Conservation (phyloP, 2,329 filamentous ascomycete species). For the Cercospora nicotianae region DNA sequence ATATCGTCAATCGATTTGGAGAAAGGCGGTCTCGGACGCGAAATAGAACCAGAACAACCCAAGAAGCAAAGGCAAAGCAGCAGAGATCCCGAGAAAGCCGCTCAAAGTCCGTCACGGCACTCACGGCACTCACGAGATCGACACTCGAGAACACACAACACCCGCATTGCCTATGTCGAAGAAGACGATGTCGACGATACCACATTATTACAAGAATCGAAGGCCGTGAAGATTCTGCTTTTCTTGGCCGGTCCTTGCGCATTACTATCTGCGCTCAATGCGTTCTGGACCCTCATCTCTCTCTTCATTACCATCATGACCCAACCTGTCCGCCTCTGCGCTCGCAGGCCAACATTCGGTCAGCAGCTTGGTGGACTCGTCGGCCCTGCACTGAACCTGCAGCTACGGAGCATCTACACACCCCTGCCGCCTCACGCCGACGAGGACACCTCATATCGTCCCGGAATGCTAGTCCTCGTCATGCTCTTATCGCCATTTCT, state of each 20-base stretch:
- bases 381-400: constrained; percentile 54
- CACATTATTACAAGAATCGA: constrained; percentile 44
- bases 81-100: constrained; percentile 33
- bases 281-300: constrained; percentile 56
- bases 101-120: constrained; percentile 17
- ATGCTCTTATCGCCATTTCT: constrained; percentile 58
- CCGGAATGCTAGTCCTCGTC: constrained; percentile 52
- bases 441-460: constrained; percentile 42
- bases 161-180: constrained; percentile 29
- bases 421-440: constrained; percentile 34
- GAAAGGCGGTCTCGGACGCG: constrained; percentile 27
- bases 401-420: constrained; percentile 52
- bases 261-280: constrained; percentile 55
- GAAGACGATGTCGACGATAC: constrained; percentile 41
- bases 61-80: constrained; percentile 17
- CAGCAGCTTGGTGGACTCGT: constrained; percentile 55
- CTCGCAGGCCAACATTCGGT: constrained; percentile 49
- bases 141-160: constrained; percentile 6
- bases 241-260: constrained; percentile 57
- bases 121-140: constrained; percentile 17
- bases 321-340: constrained; percentile 57
- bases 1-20: constrained; percentile 35
- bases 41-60: constrained; percentile 17
- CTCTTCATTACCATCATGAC: constrained; percentile 53
- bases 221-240: constrained; percentile 50